Evolutionary conservation across 257 asterid species (phyloP), one percentile per base, ranked within the genome.

Genomic region (Thymus quinquecostatus): DNA sequence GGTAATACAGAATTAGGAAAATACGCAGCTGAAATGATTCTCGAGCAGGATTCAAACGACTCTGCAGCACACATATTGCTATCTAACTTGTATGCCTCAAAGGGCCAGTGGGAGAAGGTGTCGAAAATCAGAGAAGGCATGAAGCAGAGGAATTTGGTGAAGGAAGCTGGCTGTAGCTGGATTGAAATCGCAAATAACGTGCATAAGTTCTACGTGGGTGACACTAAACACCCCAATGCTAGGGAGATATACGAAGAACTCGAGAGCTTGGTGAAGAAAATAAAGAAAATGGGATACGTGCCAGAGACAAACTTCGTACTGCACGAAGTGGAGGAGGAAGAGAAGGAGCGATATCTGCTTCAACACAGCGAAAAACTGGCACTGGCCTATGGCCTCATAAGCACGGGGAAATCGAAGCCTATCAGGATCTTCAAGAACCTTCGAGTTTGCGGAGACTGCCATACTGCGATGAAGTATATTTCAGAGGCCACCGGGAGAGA

Each of bases 81-180:
- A 13, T 88, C 99, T 6, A 91, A 94, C 78, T 72, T 94, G 66
- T 85, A 87, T 38, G 97, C 97, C 5, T 91, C 95, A 0, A 32
- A 43, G 1, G 96, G 97, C 40, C 86, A 85, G 41, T 94, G 96
- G 95, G 96, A 84, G 60, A 66, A 82, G 7, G 95, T 82, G 9
- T 82, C 88, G 3, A 73, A 69, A 69, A 78, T 89, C 14, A 80
- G 99, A 66, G 85, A 86, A 75, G 76, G 74, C 34, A 91, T 94
- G 99, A 89, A 84, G 76, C 87, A 82, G 58, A 80, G 86, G 75
- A 88, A 76, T 62, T 30, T 94, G 87, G 85, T 85, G 56, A 94
- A 91, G 82, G 97, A 94, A 81, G 96, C 97, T 0, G 97, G 99
- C 0, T 91, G 89, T 74, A 94, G 99, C 83, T 94, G 99, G 99